These are phyloP conservation scores for Ophiostoma pallidulum DNA, from an alignment of 2,329 filamentous ascomycete species.

Conservation along the genomic window DNA sequence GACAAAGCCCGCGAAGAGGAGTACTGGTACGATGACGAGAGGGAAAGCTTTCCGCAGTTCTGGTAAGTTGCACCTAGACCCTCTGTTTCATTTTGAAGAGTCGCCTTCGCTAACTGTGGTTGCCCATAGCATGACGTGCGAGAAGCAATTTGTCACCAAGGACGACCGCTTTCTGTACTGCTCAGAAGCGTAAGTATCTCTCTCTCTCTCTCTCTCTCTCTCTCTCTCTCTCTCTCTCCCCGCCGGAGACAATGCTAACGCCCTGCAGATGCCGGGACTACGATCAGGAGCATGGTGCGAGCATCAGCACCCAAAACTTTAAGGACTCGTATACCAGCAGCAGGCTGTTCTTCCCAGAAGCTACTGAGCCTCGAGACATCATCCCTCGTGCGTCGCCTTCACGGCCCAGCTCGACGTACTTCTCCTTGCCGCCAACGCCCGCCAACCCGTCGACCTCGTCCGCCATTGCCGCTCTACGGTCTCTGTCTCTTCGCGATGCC, in stretches of 20 bases:
- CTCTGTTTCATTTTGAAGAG: not conserved
- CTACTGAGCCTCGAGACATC: constrained; percentile 48
- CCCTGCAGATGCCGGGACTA: constrained; percentile 41
- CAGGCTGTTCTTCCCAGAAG: not conserved
- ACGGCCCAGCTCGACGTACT: constrained; percentile 45
- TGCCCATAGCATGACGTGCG: constrained; percentile 50
- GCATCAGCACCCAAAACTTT: constrained; percentile 15
- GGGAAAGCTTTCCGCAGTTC: constrained; percentile 55
- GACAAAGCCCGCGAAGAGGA: constrained; percentile 42
- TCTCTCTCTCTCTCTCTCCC: not conserved
- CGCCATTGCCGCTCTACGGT: constrained; percentile 47
- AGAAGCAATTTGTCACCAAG: constrained; percentile 54
- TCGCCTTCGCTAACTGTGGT: not conserved
- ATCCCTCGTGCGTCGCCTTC: constrained; percentile 55
- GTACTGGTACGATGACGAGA: constrained; percentile 44
- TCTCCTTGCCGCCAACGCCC: constrained; percentile 44
- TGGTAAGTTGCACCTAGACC: constrained; percentile 41
- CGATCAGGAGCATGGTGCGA: constrained; percentile 33
- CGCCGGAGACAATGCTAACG: not conserved
- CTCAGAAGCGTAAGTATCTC: constrained; percentile 53
- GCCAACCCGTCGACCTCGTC: constrained; percentile 34
- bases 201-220: too few species aligned
- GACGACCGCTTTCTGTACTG: constrained; percentile 52
- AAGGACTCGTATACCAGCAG: constrained; percentile 11
- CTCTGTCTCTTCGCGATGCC: constrained; percentile 42